Evolutionary conservation across 2,329 filamentous ascomycete genomes (phyloP), one percentile per base, ranked within the genome.

Genomic region (Tympanopsis confertula): DNA sequence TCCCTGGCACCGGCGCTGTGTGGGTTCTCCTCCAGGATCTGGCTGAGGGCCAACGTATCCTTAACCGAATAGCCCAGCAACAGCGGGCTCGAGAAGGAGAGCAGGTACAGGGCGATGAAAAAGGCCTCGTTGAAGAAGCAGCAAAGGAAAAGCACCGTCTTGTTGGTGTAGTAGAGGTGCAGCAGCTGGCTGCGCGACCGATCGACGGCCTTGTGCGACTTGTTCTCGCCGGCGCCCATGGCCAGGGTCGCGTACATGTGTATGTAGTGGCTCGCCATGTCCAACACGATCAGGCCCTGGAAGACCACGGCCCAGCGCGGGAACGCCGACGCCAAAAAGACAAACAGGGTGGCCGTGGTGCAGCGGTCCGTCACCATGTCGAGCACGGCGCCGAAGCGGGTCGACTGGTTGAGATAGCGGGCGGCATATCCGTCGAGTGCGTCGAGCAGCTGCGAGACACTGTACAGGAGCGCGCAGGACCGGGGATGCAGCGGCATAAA

Each of bases 281-380:
- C 91, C 50, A 98, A 65, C 39, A 82, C 83, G 59, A 98, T 94
- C 53, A 98, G 65, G 33, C 82, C 77, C 66, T 98, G 91, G 71
- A 98, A 96, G 42, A 96, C 55, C 48, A 96, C 86, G 46, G 86
- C 79, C 82, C 86, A 96, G 40, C 88, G 77, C 4, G 91, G 91
- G 64, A 94, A 98, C 15, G 91, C 91, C 13, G 86, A 93, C 28
- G 86, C 86, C 44, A 98, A 65, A 66, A 95, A 98, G 37, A 96
- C 88, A 36, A 96, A 75, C 49, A 98, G 65, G 60, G 91, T 96
- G 2, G 89, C 80, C 3, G 91, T 98, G 19, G 89, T 96, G 69
- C 91, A 96, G 43, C 91, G 82, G 62, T 98, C 91, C 14, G 91
- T 98, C 43, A 98, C 88, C 91, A 98, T 96, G 66, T 98, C 91